Evolutionary conservation across 2,329 filamentous ascomycete genomes (phyloP), one percentile per base, ranked within the genome.

Genomic region (Diaporthe citri): DNA sequence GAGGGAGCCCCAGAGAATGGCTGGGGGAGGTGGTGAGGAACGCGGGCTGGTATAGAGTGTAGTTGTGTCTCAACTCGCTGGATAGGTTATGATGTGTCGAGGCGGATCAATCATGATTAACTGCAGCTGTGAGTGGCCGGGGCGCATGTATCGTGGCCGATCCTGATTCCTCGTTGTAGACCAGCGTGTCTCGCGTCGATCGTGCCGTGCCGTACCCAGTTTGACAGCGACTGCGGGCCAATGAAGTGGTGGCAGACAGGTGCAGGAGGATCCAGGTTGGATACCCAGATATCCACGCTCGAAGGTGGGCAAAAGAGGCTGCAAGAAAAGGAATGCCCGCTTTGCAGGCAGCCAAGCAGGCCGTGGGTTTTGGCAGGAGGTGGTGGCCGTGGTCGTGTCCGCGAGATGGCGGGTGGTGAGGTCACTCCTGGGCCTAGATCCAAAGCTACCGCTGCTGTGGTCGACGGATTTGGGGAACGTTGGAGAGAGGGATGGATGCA

Each of bases 21-120:
- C 39, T 62, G 59, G 48, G 51, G 56, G 60, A 73, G 59, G 76
- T 73, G 71, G 77, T 76, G 79, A 80, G 77, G 78, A 78, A 79
- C 77, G 77, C 74, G 43, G 72, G 59, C 67, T 74, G 41, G 72
- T 46, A 34, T 74, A 48, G 57, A 60, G 36, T 67, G 59, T 52
- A 31, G 64, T 56, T 39, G n/a, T 62, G 75, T 76, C 62, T 76
- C 75, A 76, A 56, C 75, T 60, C 72, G 51, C 72, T 25, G 52
- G 31, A 56, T 60, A 55, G 55, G 66, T 57, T 56, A 36, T 76
- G 56, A 72, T 70, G 66, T 76, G 75, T 76, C 69, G 75, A 73
- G 69, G 55, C 41, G 69, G 73, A 64, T 69, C 69, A 64, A 75
- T 72, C 75, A 76, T 76, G 75, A 69, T 72, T 71, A 57, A 69